Base-by-base conservation (phyloP, 2,329 filamentous ascomycete genomes). In the Lachnellula willkommii region DNA sequence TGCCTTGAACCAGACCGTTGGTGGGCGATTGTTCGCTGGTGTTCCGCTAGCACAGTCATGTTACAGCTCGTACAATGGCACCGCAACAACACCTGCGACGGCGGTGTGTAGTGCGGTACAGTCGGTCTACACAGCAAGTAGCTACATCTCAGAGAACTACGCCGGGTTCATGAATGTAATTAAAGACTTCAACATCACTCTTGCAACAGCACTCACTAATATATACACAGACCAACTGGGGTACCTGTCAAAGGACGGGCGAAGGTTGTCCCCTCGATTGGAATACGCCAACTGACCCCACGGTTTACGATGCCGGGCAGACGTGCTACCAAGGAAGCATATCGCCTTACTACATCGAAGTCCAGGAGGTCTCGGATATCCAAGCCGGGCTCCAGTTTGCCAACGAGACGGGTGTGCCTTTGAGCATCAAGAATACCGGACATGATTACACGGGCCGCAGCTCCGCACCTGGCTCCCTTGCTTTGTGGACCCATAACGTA, bases 401-500 rank as follows among this genome's bases (percentile, higher is more conserved):
- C 2, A 62, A 76, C 17, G 58, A 70, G 2, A 64, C 76, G 32
- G 76, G 76, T 36, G 71, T 60, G 22, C 67, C n/a, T 72, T 69
- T 0, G 71, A 74, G 5, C 71, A 57, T 64, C n/a, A 63, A 63
- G 51, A 64, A 64, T 47, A 64, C 55, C 47, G 62, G 62, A 0
- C 42, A 45, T 24, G 42, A 45, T 20, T 45, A 45, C 5, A 45
- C n/a, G 20, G 42, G 42, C 12, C n/a, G 42, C 24, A 45, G 42
- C 20, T 45, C 47, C 20, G 50, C 73, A 0, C 73, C 73, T 0
- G 78, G 79, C 0, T 75, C 78, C 0, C 67, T 83, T 0, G 79
- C 73, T 1, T 73, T 81, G 55, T 82, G 78, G 79, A 74, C 72
- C 0, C 78, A 78, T 49, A 67, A 79, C 56, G 66, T 81, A 47